Percentiles rank a stretch among this genome's conserved stretches.
phyloP scores from a whole-genome alignment of 176 grass and related monocot species.

The Aegilops bicornis region DNA sequence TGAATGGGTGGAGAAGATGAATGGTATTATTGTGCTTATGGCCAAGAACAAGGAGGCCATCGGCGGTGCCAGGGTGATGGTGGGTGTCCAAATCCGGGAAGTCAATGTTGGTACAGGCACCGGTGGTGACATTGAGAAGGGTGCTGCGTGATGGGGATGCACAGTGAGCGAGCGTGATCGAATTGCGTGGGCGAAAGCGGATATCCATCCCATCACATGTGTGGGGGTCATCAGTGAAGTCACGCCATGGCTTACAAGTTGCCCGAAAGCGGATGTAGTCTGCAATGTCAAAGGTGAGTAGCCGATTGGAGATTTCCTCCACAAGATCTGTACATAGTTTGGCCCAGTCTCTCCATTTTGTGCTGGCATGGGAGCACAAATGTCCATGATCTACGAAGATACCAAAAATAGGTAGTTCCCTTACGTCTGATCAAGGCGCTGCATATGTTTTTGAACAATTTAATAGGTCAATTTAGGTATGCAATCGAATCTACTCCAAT shows the following conservation, averaged over 20 bases:
- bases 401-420: no score
- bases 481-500: no score
- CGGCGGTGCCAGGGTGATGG: background rate
- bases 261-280: background rate
- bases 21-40: background rate
- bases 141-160: background rate
- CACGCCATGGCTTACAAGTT: background rate
- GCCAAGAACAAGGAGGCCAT: background rate
- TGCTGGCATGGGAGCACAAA: background rate
- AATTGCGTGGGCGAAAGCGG: background rate
- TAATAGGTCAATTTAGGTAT: no score
- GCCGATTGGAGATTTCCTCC: background rate
- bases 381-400: no score
- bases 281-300: background rate
- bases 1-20: background rate
- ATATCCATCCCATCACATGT: background rate
- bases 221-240: background rate
- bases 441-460: no score
- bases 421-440: no score
- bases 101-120: background rate
- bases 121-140: background rate
- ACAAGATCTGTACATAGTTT: background rate
- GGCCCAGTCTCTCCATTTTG: background rate
- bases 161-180: background rate
- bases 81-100: background rate